Base-by-base conservation (phyloP, 2,329 filamentous ascomycete genomes). In the Alternaria triticina region DNA sequence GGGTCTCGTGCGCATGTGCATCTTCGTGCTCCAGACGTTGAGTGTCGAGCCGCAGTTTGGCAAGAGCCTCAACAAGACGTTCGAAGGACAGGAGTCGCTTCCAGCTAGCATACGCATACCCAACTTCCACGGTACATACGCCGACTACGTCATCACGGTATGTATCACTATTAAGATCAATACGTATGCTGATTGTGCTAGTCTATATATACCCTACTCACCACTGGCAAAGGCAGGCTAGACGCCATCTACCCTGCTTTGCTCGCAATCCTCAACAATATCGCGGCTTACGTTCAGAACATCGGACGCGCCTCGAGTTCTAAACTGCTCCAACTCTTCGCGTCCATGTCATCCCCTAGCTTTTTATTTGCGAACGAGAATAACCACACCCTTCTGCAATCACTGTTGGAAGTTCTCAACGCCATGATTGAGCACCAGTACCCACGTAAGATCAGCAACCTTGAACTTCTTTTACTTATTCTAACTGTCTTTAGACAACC, bases 21-120 rank as follows among this genome's bases (percentile, higher is more conserved):
- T 96, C n/a, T 98, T 99, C 78, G 86, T 98, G 46, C 83, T 99
- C 44, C 96, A 99, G 80, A 98, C 96, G 0, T 83, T 99, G 74
- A 98, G 95, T 74, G 94, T 96, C 3, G 96, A 98, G 80, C 88
- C 91, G 59, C 94, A 91, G 66, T 98, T 98, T 80, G 95, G 94
- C 28, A 88, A 91, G 75, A 95, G 93, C 72, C 85, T 99, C 54
- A 98, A 97, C 81, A 94, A 93, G 80, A 86, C 85, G 15, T 98
- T 99, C 71, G 90, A 94, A 66, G 91, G 90, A 1, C 95, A 97
- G 77, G 94, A 97, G 57, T 94, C 92, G 6, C 83, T 99, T 15
- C 96, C 96, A 12, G 81, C 87, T 15, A 90, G 89, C 51, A 95
- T 99, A 72, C 88, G 92, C 63, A 90, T 99, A 66, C 86, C 88